Base-by-base conservation (phyloP, 169 alveolate species). In the Cryptosporidium tyzzeri region DNA sequence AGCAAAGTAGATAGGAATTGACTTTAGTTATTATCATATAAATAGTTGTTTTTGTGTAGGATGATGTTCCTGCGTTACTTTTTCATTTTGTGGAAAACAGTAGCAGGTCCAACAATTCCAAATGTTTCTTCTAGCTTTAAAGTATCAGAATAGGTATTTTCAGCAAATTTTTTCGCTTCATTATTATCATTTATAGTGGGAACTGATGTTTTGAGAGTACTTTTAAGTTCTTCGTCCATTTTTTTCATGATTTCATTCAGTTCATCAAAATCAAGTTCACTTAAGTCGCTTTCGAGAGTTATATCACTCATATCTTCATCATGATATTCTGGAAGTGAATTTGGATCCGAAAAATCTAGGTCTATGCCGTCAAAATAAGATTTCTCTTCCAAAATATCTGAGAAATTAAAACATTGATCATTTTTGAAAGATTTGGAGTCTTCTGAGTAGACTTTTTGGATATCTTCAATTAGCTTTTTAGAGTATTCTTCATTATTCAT, bases 221-320 rank as follows among this genome's bases (percentile, higher is more conserved):
- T 80, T 48, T 70, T 45, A 31, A 80, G 89, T 41, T 80, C 89
- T 6, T 80, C 80, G 9, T 80, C 89, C 89, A 80, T 80, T 7
- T 62, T 61, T 26, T n/a, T 59, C 89, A 62, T 80, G 16, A 67
- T 26, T 21, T 29, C 62, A 14, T 65, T 9, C 1, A 80, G 59
- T 41, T 80, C 89, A 3, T 12, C 73, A 8, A 62, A 45, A 5
- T 80, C 80, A 14, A 41, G 59, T 23, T 71, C 85, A 9, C 53
- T 53, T 1, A 71, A 9, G 48, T 53, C 70, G 44, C 53, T 41
- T 9, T 55, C 86, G 1, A 73, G 26, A 21, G 51, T 55, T 4
- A 51, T 14, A 37, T 73, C 86, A 14, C 55, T 51, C 2, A 73
- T 8, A 18, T 71, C 85, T 33, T 18, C 59, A 5, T 21, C 61